Evolutionary conservation across 2,329 filamentous ascomycete genomes (phyloP), one percentile per base, ranked within the genome.

Genomic region (Cryphonectria nitschkei): DNA sequence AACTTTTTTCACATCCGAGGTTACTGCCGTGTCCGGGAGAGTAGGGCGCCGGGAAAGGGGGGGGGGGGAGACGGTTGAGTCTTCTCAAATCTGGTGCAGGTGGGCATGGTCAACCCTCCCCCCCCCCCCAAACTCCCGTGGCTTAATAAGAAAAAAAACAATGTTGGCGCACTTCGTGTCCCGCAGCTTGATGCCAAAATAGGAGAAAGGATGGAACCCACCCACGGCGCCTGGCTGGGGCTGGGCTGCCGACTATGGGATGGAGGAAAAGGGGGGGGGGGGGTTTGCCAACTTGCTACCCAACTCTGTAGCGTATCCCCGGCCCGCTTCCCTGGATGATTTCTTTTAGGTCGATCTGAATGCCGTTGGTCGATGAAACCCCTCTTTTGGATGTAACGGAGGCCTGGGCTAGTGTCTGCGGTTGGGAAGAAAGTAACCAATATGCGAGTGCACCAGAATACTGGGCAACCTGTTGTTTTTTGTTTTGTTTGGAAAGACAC

Each of bases 291-390:
- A 46, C n/a, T 46, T 70, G 22, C n/a, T 67, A 41, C 22, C 65
- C 65, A 58, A 46, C 14, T 50, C 62, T 22, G 43, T 41, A n/a
- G n/a, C 52, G 16, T 34, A 52, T 26, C 41, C 6, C 63, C 70
- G 63, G 67, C 34, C 70, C 70, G 70, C 26, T 54, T n/a, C 50
- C 46, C 60, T 65, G 61, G 37, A 43, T n/a, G n/a, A n/a, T 22
- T 14, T 16, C 52, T 13, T 16, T 8, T 26, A 26, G 26, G 26
- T 29, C 46, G 34, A 64, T 9, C 26, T 26, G 13, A 19, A 14
- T 1, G 41, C 11, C 8, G 63, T 71, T 64, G 60, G 67, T 43
- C 50, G 63, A 39, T 19, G 16, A 8, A 16, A 9, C n/a, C n/a
- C 14, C 26, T 65, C 34, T 56, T 29, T 68, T 32, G 56, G 64